These are phyloP conservation scores for Turnera subulata DNA, from an alignment of 345 rosid genomes.

Conservation along the genomic window DNA sequence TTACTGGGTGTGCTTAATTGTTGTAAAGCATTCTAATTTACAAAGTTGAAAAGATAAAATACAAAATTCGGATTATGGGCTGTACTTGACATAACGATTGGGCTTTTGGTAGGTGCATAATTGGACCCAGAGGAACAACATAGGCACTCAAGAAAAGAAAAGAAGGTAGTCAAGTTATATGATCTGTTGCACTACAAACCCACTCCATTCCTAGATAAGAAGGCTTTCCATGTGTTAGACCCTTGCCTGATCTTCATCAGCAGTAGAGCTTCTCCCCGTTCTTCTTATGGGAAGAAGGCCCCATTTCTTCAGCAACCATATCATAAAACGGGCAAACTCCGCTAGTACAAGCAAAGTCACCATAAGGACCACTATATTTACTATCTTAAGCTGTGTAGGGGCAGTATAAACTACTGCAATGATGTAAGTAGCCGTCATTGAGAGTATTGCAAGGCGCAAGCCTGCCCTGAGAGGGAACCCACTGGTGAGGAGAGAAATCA, in stretches of 20 bases:
- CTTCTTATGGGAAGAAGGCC: conserved; percentile 1
- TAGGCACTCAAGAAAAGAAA: too few species aligned
- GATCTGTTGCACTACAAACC: too few species aligned
- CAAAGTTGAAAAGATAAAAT: too few species aligned
- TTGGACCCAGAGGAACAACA: too few species aligned
- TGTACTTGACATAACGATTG: too few species aligned
- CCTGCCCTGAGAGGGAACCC: conserved; percentile 13
- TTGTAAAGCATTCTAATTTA: too few species aligned
- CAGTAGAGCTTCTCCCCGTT: background rate
- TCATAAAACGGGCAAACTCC: conserved; percentile 6
- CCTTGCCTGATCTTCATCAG: background rate
- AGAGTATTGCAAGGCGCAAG: conserved; percentile 8
- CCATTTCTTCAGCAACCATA: conserved; percentile 6
- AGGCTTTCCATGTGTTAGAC: background rate
- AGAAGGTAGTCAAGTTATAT: background rate
- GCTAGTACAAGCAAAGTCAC: conserved; percentile 5
- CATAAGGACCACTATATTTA: background rate
- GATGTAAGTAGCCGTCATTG: conserved; percentile 15
- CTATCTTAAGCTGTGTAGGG: background rate
- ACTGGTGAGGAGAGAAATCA: conserved; percentile 10
- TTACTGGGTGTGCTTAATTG: too few species aligned
- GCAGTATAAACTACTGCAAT: conserved; percentile 6
- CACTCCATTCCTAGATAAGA: background rate
- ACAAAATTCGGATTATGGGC: too few species aligned
- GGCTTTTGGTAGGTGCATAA: too few species aligned